phyloP scores from a whole-genome alignment of 2,329 filamentous ascomycete genomes.

The Sporothrix variecibatus region DNA sequence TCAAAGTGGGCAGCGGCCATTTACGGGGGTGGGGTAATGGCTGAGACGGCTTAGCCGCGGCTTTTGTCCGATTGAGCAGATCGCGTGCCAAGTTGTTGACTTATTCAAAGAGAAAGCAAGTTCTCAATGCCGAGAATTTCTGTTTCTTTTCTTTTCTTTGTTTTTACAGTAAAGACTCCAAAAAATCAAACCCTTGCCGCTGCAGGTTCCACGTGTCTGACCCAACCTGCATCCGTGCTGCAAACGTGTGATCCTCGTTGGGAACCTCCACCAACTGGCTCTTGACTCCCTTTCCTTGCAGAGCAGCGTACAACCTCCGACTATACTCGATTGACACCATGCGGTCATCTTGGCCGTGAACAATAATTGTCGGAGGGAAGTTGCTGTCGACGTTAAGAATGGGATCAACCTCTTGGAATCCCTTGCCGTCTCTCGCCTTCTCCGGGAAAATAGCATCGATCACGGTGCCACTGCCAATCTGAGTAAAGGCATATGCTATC shows the following conservation, averaged over 20 bases:
- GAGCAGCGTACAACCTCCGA: not conserved
- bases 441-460: not conserved
- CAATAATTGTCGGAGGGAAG: not conserved
- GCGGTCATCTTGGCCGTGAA: not conserved
- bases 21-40: not conserved
- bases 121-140: no score
- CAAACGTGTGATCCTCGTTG: not conserved
- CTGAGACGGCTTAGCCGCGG: conserved; percentile 1
- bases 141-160: no score
- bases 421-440: not conserved
- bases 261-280: not conserved
- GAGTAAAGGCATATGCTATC: not conserved
- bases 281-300: not conserved
- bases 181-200: conserved; percentile 13
- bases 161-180: not conserved
- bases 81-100: not conserved
- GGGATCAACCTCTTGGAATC: not conserved
- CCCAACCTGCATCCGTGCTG: not conserved
- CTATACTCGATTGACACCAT: not conserved
- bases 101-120: not conserved
- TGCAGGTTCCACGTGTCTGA: conserved; percentile 1
- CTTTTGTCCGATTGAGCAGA: not conserved
- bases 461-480: not conserved
- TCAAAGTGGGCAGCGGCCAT: not conserved
- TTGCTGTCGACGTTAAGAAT: not conserved